These are phyloP conservation scores for Juglanconis oblonga DNA, from an alignment of 2,329 filamentous ascomycete genomes.

Conservation along the genomic window DNA sequence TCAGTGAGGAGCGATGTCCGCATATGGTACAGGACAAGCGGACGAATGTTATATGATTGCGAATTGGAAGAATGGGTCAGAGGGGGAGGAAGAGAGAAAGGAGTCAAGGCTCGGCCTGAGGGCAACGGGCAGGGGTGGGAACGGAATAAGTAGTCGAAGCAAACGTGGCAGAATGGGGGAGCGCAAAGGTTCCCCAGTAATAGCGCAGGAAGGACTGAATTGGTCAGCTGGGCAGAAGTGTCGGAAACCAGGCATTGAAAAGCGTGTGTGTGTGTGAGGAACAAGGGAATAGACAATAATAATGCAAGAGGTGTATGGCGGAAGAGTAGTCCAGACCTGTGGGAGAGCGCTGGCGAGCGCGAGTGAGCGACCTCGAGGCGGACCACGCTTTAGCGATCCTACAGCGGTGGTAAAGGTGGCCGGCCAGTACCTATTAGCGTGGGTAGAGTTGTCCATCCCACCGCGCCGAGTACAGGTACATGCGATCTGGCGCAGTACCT, in stretches of 20 bases:
- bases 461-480: no score
- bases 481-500: no score
- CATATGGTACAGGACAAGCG: not conserved
- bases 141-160: not conserved
- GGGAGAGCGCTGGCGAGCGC: no score
- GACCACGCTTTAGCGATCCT: no score
- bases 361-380: no score
- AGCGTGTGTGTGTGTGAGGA: no score
- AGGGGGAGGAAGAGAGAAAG: not conserved
- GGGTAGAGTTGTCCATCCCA: no score
- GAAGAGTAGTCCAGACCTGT: not conserved
- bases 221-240: conserved; percentile 15
- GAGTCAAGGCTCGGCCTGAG: not conserved
- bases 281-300: not conserved
- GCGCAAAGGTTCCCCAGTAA: not conserved
- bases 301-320: not conserved
- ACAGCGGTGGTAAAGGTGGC: no score
- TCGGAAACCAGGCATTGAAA: not conserved
- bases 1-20: not conserved
- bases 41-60: not conserved
- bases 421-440: no score
- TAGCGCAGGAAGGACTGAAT: conserved; percentile 12
- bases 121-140: not conserved
- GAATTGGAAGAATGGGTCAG: not conserved
- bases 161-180: not conserved